Evolutionary conservation across 139 green algal genomes (phyloP).

Genomic region (Pedinophyceae sp.): DNA sequence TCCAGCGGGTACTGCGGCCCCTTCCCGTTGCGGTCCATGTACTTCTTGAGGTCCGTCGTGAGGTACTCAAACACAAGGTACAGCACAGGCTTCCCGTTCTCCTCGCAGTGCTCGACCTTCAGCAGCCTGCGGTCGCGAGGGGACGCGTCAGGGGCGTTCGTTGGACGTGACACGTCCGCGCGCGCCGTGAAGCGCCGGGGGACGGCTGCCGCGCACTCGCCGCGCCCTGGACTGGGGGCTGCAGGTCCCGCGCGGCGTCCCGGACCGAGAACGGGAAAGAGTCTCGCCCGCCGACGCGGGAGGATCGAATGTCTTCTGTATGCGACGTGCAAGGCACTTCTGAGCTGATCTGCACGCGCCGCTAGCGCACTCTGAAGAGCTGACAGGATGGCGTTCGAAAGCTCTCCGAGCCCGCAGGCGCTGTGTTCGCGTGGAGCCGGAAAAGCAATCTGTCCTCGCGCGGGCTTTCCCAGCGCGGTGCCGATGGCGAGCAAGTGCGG

Average conservation of each 20-base stretch:
- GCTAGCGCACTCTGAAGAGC: not conserved
- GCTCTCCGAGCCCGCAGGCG: not conserved
- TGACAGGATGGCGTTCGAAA: not conserved
- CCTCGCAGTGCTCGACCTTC: slow-evolving; percentile 87
- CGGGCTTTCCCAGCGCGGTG: not conserved
- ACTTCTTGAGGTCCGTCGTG: slow-evolving; percentile 95
- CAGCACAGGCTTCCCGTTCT: slow-evolving; percentile 77
- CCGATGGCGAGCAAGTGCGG: too few relatives aligned
- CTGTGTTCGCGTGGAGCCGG: not conserved
- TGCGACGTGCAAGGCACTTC: too few relatives aligned
- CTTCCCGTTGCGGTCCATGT: slow-evolving; percentile 86
- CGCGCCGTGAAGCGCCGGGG: too few relatives aligned
- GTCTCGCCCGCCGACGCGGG: too few relatives aligned
- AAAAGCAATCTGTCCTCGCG: slow-evolving; percentile 1
- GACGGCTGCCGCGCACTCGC: too few relatives aligned
- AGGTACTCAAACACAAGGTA: slow-evolving; percentile 89
- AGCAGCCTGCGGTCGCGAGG: slow-evolving; percentile 90
- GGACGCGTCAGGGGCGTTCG: too few relatives aligned
- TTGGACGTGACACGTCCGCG: too few relatives aligned
- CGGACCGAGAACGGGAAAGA: too few relatives aligned
- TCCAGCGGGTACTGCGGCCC: slow-evolving; percentile 43
- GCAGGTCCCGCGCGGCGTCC: too few relatives aligned
- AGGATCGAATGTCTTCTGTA: too few relatives aligned
- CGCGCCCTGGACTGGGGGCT: too few relatives aligned
- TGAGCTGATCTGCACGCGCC: too few relatives aligned